A percentile compares a stretch with the other conserved stretches of the same genome.
These are phyloP conservation scores for Oxalis stricta DNA, from an alignment of 441 rosid species.

Conservation along the genomic window DNA sequence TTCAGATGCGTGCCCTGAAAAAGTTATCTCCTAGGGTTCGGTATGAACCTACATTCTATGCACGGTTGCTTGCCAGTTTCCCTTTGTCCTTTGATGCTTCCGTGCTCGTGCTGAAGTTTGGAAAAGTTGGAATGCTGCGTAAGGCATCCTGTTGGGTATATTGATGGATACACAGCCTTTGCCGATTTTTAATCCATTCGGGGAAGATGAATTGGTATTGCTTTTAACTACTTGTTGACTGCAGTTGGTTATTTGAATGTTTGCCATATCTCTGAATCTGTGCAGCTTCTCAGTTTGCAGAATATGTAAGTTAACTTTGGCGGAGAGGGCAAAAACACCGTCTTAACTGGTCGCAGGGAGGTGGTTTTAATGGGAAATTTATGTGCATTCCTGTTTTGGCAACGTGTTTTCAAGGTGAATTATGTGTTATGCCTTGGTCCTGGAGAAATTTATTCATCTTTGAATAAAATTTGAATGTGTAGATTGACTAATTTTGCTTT, in stretches of 20 bases:
- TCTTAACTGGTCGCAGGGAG: slow-evolving; percentile 52
- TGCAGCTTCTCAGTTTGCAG: slow-evolving; percentile 40
- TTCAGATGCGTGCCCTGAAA: slow-evolving; percentile 42
- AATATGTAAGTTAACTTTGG: slow-evolving; percentile 35
- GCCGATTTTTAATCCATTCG: slow-evolving; percentile 77
- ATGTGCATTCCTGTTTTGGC: slow-evolving; percentile 86
- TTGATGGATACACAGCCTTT: slow-evolving; percentile 76
- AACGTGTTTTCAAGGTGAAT: slow-evolving; percentile 59
- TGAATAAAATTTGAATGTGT: slow-evolving; percentile 6
- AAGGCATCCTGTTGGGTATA: slow-evolving; percentile 80
- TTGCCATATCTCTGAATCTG: slow-evolving; percentile 7
- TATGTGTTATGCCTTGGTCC: slow-evolving; percentile 4
- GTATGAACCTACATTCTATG: slow-evolving; percentile 82
- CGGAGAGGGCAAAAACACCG: slow-evolving; percentile 28
- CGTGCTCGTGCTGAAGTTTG: slow-evolving; percentile 66
- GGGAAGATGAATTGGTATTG: slow-evolving; percentile 61
- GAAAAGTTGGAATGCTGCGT: slow-evolving; percentile 62
- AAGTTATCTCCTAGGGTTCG: slow-evolving; percentile 52
- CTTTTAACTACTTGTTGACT: slow-evolving; percentile 11
- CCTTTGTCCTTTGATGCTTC: slow-evolving; percentile 77
- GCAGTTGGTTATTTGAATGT: slow-evolving; percentile 6
- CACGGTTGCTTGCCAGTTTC: slow-evolving; percentile 75
- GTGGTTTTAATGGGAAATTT: slow-evolving; percentile 50
- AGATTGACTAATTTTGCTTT: slow-evolving; percentile 13
- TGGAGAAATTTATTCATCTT: slow-evolving; percentile 2